phyloP scores from a whole-genome alignment of 345 rosid genomes.

The Eucalyptus cloeziana region DNA sequence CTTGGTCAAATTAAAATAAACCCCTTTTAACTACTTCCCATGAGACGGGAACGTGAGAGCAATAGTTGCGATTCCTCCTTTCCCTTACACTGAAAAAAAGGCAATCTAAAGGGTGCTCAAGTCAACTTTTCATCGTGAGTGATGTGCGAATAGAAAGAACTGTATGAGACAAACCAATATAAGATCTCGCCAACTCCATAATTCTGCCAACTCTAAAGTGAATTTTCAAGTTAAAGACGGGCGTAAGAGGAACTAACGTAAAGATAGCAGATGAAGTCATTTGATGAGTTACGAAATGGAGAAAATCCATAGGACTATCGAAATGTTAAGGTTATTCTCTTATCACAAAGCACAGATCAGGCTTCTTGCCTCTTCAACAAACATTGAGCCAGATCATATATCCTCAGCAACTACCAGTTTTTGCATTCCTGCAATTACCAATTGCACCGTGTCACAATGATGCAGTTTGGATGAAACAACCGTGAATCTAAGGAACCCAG shows the following conservation, averaged over 20 bases:
- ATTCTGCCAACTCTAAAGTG: not conserved
- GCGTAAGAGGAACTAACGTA: not conserved
- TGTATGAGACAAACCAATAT: not conserved
- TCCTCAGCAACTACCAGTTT: conserved; percentile 47
- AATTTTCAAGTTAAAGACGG: not conserved
- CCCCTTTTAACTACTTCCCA: not conserved
- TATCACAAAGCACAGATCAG: conserved; percentile 8
- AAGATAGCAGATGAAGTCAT: not conserved
- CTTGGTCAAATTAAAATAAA: not conserved
- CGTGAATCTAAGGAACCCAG: conserved; percentile 9
- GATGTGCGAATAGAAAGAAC: not conserved
- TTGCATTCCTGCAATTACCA: conserved; percentile 72
- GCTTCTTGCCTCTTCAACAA: conserved; percentile 53
- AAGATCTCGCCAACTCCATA: not conserved
- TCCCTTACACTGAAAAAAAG: not conserved
- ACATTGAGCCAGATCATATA: conserved; percentile 47
- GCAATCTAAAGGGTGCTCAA: not conserved
- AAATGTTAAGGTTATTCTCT: not conserved
- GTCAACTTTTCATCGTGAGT: not conserved
- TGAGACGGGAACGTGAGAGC: not conserved
- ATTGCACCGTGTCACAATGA: conserved; percentile 53
- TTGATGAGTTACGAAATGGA: not conserved
- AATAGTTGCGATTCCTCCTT: not conserved
- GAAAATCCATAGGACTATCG: not conserved
- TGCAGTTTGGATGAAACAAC: conserved; percentile 18